Evolutionary conservation across 495 filamentous ascomycete species (phyloP).

Genomic region (Talaromyces wortmannii): DNA sequence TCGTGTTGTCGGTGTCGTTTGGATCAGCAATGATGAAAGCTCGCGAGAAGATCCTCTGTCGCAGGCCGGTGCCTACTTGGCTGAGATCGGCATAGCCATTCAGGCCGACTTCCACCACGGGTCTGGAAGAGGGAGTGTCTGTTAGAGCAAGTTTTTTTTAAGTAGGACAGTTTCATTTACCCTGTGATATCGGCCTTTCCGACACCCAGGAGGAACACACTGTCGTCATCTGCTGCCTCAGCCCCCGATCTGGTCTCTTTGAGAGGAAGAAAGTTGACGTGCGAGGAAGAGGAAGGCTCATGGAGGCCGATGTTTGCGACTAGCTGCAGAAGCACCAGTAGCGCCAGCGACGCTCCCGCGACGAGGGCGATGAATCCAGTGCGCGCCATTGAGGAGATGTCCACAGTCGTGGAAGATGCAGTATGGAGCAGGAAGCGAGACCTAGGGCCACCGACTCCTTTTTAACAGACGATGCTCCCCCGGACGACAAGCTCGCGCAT

Average conservation of each 20-base stretch:
- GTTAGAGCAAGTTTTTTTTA: neutral
- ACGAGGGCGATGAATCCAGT: neutral
- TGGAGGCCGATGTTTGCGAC: neutral
- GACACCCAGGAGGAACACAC: conserved; percentile 75
- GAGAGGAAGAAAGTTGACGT: neutral
- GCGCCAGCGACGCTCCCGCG: conserved; percentile 13
- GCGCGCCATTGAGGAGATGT: neutral
- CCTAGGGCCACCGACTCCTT: neutral
- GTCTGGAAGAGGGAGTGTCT: conserved; percentile 33
- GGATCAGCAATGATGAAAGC: conserved; percentile 82
- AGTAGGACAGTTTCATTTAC: conserved; percentile 30
- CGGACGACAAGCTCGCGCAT: neutral
- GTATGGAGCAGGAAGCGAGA: neutral
- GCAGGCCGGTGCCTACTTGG: conserved; percentile 80
- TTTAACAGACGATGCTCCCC: neutral
- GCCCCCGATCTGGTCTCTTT: neutral
- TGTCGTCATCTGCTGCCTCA: conserved; percentile 14
- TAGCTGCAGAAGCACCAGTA: conserved; percentile 29
- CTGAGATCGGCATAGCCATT: conserved; percentile 90
- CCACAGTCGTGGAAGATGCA: too few relatives aligned
- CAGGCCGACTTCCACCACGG: conserved; percentile 84
- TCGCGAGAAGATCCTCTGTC: conserved; percentile 83
- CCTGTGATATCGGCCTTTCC: conserved; percentile 96
- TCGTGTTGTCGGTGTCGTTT: conserved; percentile 59
- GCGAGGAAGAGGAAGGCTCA: neutral